Evolutionary conservation across 2,329 filamentous ascomycete species (phyloP).

Genomic region (Diaporthe citri): DNA sequence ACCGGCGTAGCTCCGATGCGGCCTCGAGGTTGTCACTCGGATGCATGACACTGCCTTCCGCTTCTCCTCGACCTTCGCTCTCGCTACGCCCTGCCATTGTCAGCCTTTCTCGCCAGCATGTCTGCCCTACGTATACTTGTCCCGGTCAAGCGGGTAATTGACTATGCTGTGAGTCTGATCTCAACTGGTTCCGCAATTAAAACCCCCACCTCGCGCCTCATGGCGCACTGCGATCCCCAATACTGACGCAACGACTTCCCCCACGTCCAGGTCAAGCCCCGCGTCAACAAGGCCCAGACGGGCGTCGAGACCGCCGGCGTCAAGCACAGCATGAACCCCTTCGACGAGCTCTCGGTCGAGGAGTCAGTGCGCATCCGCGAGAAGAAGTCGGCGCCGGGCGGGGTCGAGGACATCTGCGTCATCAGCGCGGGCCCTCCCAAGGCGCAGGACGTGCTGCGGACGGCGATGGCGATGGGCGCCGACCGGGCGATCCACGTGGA

Average conservation of each 20-base stretch:
- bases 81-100: conserved; percentile 43
- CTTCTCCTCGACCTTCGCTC: conserved; percentile 37
- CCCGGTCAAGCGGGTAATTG: conserved; percentile 86
- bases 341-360: conserved; percentile 98
- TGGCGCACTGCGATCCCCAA: background rate
- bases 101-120: conserved; percentile 56
- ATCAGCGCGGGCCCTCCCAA: conserved; percentile 91
- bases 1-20: conserved; percentile 49
- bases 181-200: background rate
- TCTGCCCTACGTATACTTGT: conserved; percentile 81
- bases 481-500: conserved; percentile 93
- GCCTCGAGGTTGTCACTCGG: conserved; percentile 23
- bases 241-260: conserved; percentile 19
- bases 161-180: conserved; percentile 77
- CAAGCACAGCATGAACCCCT: conserved; percentile 99
- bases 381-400: conserved; percentile 77
- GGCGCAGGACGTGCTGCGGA: conserved; percentile 88
- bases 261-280: conserved; percentile 70
- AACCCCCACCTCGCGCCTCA: background rate
- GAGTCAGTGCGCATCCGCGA: conserved; percentile 96
- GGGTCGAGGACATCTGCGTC: conserved; percentile 92
- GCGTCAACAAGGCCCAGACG: conserved; percentile 80
- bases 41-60: conserved; percentile 21
- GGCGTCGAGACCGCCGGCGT: conserved; percentile 92
- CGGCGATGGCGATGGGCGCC: conserved; percentile 98